Percentiles rank a stretch among this genome's conserved stretches.
Conservation (phyloP, 2,329 filamentous ascomycete species). For the Ophiostoma himal-ulmi region DNA sequence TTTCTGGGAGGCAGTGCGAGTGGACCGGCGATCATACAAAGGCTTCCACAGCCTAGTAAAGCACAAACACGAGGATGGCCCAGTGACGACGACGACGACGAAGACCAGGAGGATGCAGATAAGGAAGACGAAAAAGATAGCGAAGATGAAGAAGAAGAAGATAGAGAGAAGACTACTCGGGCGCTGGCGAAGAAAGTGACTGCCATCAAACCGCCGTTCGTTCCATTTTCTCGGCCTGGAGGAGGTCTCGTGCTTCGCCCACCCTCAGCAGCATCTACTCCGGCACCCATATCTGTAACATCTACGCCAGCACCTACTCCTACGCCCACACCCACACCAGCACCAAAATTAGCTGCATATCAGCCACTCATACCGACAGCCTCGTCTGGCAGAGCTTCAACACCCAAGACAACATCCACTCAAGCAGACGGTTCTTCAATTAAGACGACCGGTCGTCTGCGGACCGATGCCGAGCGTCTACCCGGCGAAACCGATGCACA, state of each 20-base stretch:
- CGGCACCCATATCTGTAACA: not conserved
- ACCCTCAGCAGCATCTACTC: not conserved
- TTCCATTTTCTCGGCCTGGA: not conserved
- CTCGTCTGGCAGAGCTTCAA: not conserved
- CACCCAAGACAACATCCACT: not conserved
- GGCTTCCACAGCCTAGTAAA: slow-evolving; percentile 15
- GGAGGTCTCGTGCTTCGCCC: not conserved
- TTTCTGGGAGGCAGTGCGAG: not conserved
- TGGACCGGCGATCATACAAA: not conserved
- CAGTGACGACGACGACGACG: not conserved
- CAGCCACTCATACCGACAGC: not conserved
- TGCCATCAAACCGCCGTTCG: not conserved
- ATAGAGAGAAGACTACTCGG: not conserved
- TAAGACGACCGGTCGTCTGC: slow-evolving; percentile 33
- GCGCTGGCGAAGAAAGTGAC: not conserved
- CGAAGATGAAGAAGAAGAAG: slow-evolving; percentile 19
- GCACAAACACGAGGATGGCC: slow-evolving; percentile 1
- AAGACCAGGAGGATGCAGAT: not conserved
- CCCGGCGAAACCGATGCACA: slow-evolving; percentile 44
- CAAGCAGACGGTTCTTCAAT: not conserved
- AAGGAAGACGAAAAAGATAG: slow-evolving; percentile 18
- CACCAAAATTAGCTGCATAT: not conserved
- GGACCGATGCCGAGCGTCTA: slow-evolving; percentile 35
- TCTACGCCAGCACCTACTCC: not conserved
- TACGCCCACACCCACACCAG: not conserved